phyloP scores from a whole-genome alignment of 805 yeast species.

The Wickerhamomyces strasburgensis region DNA sequence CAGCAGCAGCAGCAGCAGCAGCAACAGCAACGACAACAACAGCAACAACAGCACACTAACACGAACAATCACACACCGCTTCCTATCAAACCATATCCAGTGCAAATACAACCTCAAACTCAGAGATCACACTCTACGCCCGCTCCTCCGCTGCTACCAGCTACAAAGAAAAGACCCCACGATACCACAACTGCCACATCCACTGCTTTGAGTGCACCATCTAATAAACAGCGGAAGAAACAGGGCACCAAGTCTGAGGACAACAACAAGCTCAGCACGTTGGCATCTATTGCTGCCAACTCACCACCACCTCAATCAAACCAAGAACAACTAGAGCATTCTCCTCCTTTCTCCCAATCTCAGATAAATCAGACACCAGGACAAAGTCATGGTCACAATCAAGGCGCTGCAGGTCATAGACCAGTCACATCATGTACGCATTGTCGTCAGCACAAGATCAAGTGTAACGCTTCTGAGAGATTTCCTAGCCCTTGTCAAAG shows the following conservation, averaged over 20 bases:
- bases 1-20: constrained; percentile 1
- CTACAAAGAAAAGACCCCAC: constrained; percentile 14
- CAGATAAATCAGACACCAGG: constrained; percentile 16
- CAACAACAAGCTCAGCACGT: constrained; percentile 13
- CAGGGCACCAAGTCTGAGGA: constrained; percentile 6
- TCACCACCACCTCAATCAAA: constrained; percentile 8
- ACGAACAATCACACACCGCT: constrained; percentile 1
- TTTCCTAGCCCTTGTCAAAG: constrained; percentile 79
- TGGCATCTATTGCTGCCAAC: constrained; percentile 13
- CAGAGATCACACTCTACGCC: constrained; percentile 11
- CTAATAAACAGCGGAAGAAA: constrained; percentile 8
- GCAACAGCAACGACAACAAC: neutral
- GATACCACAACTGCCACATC: constrained; percentile 1
- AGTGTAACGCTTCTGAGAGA: constrained; percentile 83
- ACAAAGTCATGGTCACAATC: too few species aligned
- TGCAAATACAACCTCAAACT: constrained; percentile 5
- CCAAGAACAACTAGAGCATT: constrained; percentile 1
- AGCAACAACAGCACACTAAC: neutral
- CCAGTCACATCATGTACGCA: constrained; percentile 93
- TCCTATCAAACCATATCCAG: constrained; percentile 7
- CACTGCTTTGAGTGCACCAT: too few species aligned
- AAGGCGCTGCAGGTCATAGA: constrained; percentile 63
- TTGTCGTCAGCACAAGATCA: constrained; percentile 91
- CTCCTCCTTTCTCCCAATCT: constrained; percentile 1
- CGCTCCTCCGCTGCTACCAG: constrained; percentile 10